A percentile compares a stretch with the other conserved stretches of the same genome.
These are phyloP conservation scores for Colletotrichum camelliae DNA, from an alignment of 2,329 filamentous ascomycete genomes.

Conservation along the genomic window DNA sequence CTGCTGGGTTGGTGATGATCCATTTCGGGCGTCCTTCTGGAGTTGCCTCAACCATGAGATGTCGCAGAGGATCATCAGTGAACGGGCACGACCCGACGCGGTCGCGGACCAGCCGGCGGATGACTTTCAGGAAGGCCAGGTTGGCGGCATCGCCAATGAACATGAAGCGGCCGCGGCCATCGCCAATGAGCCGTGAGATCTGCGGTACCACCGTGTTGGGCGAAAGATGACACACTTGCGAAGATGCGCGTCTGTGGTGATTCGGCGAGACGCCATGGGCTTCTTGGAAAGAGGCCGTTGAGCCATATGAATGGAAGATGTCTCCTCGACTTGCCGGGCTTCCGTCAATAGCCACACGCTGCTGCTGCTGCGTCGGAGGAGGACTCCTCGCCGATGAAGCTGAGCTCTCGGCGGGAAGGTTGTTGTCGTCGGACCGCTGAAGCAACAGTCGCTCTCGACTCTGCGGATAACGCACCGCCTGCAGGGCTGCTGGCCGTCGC, in stretches of 20 bases:
- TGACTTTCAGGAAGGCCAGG: slow-evolving; percentile 37
- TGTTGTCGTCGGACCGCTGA: background rate
- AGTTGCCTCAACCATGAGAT: slow-evolving; percentile 37
- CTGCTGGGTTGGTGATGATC: slow-evolving; percentile 24
- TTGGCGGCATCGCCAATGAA: slow-evolving; percentile 42
- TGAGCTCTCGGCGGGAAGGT: background rate
- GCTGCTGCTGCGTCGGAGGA: background rate
- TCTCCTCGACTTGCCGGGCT: background rate
- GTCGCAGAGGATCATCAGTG: slow-evolving; percentile 37
- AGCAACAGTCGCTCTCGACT: slow-evolving; percentile 26
- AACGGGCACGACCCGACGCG: slow-evolving; percentile 35
- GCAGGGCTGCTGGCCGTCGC: slow-evolving; percentile 31
- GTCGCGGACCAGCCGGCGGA: slow-evolving; percentile 34
- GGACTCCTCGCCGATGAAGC: background rate
- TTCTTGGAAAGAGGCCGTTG: background rate
- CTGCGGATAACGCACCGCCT: slow-evolving; percentile 28
- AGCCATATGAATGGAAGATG: background rate
- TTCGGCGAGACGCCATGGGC: background rate
- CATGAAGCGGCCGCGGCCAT: slow-evolving; percentile 37
- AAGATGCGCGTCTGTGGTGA: background rate
- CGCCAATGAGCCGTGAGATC: slow-evolving; percentile 35
- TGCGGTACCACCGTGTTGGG: slow-evolving; percentile 23
- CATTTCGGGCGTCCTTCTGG: slow-evolving; percentile 32
- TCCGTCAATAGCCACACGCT: background rate
- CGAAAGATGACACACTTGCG: slow-evolving; percentile 3